Base-by-base conservation (phyloP, 345 rosid species). In the Excoecaria cochinchinensis region DNA sequence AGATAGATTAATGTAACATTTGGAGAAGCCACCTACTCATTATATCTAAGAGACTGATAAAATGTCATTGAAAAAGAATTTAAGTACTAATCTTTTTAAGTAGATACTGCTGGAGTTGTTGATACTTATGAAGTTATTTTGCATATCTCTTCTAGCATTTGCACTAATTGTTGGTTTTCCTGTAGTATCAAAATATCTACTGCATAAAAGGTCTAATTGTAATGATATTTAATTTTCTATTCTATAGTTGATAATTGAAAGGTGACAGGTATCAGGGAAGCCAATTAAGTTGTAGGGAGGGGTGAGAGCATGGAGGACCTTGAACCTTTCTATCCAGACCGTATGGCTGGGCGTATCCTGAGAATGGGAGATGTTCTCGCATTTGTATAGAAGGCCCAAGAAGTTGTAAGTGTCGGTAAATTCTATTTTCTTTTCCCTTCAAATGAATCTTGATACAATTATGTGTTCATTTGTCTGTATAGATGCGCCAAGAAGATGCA, bases 311-410 rank as follows among this genome's bases (percentile, higher is more conserved):
- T 95, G 89, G 98, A 95, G 82, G 99, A 95, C 82, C 98, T 95
- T 77, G 99, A 93, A 84, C 99, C 98, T 63, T 95, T 95, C 85
- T 95, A 95, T 77, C 99, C 99, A 0, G 87, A 90, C 74, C 92
- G 98, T 51, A 95, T 95, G 99, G 99, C 99, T 79, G 99, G 98
- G 70, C 83, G 99, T 39, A 91, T 95, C 78, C 83, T 91, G 71
- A 98, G 99, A 82, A 95, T 95, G 99, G 99, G 99, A 80, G 97
- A 93, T 77, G 98, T 93, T 68, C 96, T 95, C 72, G 88, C 99
- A 51, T 95, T 93, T 70, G 99, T 95, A 67, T 98, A 95, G 87
- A 95, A 95, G 81, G 99, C 99, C 17, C 88, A 90, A 83, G 98
- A 95, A 93, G 97, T 89, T 70, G 98, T 95, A 84, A 85, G 97